Evolutionary conservation across 2,329 filamentous ascomycete species (phyloP).

Genomic region (Calycina herbarum): DNA sequence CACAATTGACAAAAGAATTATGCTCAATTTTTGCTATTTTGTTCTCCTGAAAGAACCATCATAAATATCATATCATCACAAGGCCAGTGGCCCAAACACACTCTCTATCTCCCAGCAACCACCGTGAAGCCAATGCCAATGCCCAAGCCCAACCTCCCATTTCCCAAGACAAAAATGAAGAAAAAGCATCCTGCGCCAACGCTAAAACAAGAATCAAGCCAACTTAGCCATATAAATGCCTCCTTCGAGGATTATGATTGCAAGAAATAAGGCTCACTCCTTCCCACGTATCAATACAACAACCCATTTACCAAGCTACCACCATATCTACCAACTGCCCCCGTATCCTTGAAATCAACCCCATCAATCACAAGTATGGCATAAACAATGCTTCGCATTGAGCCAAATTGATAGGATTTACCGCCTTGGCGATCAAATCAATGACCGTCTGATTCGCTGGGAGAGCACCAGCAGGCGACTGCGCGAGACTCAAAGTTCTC

Average conservation of each 20-base stretch:
- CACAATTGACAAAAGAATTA: background rate
- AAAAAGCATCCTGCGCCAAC: background rate
- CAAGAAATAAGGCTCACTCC: background rate
- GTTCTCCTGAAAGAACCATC: background rate
- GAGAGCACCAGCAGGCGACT: constrained; percentile 69
- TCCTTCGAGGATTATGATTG: background rate
- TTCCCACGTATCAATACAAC: background rate
- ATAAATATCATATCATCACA: constrained; percentile 1
- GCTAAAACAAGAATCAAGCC: background rate
- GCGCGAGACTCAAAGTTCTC: constrained; percentile 80
- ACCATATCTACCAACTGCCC: background rate
- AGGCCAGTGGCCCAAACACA: background rate
- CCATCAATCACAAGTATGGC: constrained; percentile 72
- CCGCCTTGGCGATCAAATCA: constrained; percentile 87
- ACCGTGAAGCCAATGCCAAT: background rate
- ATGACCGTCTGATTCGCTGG: constrained; percentile 97
- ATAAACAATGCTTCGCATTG: constrained; percentile 95
- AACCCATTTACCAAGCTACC: background rate
- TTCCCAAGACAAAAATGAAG: background rate
- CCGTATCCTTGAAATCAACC: background rate
- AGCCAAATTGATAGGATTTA: constrained; percentile 86
- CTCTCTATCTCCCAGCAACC: background rate
- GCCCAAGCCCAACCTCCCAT: background rate
- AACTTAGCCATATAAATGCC: background rate
- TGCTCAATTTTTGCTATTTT: background rate